These are phyloP conservation scores for Paraconiothyrium sp. DNA, from an alignment of 2,329 filamentous ascomycete genomes.

Conservation along the genomic window DNA sequence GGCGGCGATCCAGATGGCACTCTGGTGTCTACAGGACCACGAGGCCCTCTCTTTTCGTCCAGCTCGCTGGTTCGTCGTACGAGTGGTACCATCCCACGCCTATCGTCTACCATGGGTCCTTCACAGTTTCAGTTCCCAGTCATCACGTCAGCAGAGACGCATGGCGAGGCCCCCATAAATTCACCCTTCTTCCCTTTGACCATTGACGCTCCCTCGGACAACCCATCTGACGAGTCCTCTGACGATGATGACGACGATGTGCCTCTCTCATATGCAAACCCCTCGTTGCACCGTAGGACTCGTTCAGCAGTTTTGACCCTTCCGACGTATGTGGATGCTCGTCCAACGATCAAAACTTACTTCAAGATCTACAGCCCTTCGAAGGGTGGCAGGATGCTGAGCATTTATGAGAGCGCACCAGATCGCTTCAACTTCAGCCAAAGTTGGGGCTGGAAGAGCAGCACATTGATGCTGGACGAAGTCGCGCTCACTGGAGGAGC, in stretches of 20 bases:
- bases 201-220: conserved; percentile 29
- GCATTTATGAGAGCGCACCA: conserved; percentile 67
- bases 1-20: conserved; percentile 56
- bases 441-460: conserved; percentile 70
- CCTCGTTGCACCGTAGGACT: conserved; percentile 34
- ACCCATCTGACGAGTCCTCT: conserved; percentile 37
- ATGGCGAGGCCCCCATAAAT: conserved; percentile 25
- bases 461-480: conserved; percentile 66
- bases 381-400: conserved; percentile 66
- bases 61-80: conserved; percentile 31
- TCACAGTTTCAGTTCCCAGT: conserved; percentile 28
- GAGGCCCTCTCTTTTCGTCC: conserved; percentile 34
- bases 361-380: conserved; percentile 70
- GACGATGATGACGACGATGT: conserved; percentile 38
- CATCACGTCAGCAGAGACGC: conserved; percentile 26
- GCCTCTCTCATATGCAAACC: conserved; percentile 38
- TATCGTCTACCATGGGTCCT: conserved; percentile 23
- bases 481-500: conserved; percentile 32
- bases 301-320: conserved; percentile 52
- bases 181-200: conserved; percentile 32
- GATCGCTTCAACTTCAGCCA: conserved; percentile 69
- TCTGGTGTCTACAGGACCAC: conserved; percentile 38
- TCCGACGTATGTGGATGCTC: conserved; percentile 63
- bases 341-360: conserved; percentile 68
- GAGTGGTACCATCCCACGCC: conserved; percentile 25